phyloP scores from a whole-genome alignment of 495 filamentous ascomycete species.

The Massariosphaeria phaeospora region DNA sequence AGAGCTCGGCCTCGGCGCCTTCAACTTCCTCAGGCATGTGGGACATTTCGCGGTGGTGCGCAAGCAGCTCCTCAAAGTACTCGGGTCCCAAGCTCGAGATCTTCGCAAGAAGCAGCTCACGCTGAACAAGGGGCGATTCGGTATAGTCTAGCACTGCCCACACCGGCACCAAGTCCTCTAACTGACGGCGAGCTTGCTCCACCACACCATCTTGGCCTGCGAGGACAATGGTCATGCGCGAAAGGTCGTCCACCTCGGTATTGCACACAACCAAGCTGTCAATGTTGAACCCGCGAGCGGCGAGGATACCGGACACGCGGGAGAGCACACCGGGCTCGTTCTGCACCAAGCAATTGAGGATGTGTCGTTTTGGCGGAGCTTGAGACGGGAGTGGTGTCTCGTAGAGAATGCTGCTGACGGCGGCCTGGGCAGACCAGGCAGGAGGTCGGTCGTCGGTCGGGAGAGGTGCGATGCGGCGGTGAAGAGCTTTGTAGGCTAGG shows the following conservation, averaged over 20 bases:
- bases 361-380: constrained; percentile 83
- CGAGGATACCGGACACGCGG: constrained; percentile 92
- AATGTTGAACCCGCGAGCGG: constrained; percentile 97
- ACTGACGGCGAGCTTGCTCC: constrained; percentile 90
- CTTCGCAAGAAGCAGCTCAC: constrained; percentile 93
- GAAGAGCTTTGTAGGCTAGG: constrained; percentile 94
- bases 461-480: constrained; percentile 77
- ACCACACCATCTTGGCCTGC: constrained; percentile 95
- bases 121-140: constrained; percentile 84
- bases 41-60: constrained; percentile 80
- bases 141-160: constrained; percentile 99
- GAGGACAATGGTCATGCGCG: constrained; percentile 97
- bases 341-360: constrained; percentile 97
- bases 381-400: constrained; percentile 84
- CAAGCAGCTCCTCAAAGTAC: constrained; percentile 92
- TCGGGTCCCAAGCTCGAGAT: constrained; percentile 92
- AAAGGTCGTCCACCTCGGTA: constrained; percentile 95
- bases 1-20: constrained; percentile 38
- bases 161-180: constrained; percentile 94
- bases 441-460: constrained; percentile 69
- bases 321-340: constrained; percentile 97
- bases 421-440: constrained; percentile 88
- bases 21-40: constrained; percentile 41
- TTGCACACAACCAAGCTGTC: constrained; percentile 96
- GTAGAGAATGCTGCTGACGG: constrained; percentile 96